Conservation (phyloP, 257 asterid species). For the Fraxinus anomala region DNA sequence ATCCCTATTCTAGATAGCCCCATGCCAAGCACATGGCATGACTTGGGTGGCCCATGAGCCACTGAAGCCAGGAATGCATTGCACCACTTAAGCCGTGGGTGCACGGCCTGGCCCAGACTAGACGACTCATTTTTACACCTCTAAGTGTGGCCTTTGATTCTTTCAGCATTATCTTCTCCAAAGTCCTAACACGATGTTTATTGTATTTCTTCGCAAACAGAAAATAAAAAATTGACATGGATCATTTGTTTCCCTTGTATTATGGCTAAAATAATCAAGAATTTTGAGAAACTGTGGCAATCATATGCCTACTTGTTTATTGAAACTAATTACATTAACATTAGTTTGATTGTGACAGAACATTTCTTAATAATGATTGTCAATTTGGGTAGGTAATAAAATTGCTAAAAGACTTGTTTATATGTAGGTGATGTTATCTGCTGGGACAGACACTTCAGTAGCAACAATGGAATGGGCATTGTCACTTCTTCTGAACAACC, state of each 20-base stretch:
- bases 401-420: not conserved
- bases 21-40: not conserved
- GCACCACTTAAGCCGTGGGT: not conserved
- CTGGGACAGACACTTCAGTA: slow-evolving; percentile 61
- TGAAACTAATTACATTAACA: not conserved
- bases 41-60: not conserved
- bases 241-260: not conserved
- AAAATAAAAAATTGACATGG: not conserved
- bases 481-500: slow-evolving; percentile 60
- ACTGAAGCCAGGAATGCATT: not conserved
- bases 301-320: not conserved
- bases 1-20: no score
- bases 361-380: not conserved
- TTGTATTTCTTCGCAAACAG: no score
- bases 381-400: not conserved
- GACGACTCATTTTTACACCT: not conserved
- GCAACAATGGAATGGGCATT: slow-evolving; percentile 68
- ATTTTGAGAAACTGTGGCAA: not conserved
- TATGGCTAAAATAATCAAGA: not conserved
- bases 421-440: slow-evolving; percentile 46
- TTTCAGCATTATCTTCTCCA: no score
- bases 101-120: not conserved
- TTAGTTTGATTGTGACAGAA: not conserved
- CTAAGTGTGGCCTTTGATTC: not conserved
- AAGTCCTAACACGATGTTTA: no score